phyloP scores from a whole-genome alignment of 345 rosid genomes.

The Lepidium africanum region DNA sequence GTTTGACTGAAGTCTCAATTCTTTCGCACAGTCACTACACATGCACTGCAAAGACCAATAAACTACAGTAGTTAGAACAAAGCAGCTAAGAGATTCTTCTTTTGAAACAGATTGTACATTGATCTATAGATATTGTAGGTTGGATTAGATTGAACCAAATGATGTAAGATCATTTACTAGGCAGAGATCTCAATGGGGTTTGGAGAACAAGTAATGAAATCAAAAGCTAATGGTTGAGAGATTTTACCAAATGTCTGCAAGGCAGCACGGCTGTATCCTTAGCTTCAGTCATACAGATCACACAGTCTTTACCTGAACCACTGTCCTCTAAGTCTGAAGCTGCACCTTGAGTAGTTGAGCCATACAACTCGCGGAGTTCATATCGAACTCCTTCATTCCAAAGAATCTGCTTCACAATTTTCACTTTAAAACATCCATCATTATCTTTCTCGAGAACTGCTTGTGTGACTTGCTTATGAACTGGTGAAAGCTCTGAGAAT shows the following conservation, averaged over 20 bases:
- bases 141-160: neutral
- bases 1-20: conserved; percentile 66
- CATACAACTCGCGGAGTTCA: conserved; percentile 75
- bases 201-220: neutral
- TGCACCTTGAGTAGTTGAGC: conserved; percentile 35
- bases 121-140: neutral
- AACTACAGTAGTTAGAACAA: neutral
- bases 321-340: conserved; percentile 51
- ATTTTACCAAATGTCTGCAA: conserved; percentile 79
- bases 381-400: conserved; percentile 81
- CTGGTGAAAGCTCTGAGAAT: conserved; percentile 26
- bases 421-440: conserved; percentile 42
- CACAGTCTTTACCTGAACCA: conserved; percentile 78
- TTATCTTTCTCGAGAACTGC: conserved; percentile 58
- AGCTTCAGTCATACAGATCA: conserved; percentile 87
- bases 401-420: conserved; percentile 71
- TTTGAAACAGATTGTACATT: neutral
- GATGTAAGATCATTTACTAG: neutral
- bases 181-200: neutral
- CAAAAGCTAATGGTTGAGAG: neutral
- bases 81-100: neutral
- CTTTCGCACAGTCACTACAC: conserved; percentile 83
- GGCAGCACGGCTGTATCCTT: conserved; percentile 86
- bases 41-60: conserved; percentile 47
- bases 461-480: conserved; percentile 77